Conservation (phyloP, 2,329 filamentous ascomycete genomes). For the Sordariomycetes sp. region DNA sequence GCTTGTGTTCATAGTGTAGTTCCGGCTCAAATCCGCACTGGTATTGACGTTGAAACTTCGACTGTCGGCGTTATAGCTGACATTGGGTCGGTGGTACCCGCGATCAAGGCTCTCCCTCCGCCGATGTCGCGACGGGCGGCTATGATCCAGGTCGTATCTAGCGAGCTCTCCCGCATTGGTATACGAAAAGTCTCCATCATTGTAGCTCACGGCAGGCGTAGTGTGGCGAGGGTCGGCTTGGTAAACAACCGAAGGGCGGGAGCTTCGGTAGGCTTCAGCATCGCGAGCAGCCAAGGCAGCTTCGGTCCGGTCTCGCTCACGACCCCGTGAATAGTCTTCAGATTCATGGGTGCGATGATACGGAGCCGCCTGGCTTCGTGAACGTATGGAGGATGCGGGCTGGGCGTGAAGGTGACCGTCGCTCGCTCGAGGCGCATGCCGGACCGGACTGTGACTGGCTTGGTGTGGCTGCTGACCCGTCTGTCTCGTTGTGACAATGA, state of each 20-base stretch:
- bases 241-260: conserved; percentile 36
- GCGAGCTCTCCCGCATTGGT: conserved; percentile 54
- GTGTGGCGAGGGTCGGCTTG: conserved; percentile 32
- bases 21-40: conserved; percentile 30
- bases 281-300: conserved; percentile 26
- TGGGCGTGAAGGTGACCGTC: conserved; percentile 44
- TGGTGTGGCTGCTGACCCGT: conserved; percentile 31
- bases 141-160: conserved; percentile 50
- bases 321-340: conserved; percentile 9
- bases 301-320: conserved; percentile 42
- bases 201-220: conserved; percentile 39
- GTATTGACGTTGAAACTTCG: conserved; percentile 37
- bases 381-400: conserved; percentile 45
- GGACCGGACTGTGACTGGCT: conserved; percentile 35
- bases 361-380: conserved; percentile 33
- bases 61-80: conserved; percentile 39
- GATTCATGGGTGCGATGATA: conserved; percentile 22
- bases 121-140: conserved; percentile 24
- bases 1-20: conserved; percentile 25
- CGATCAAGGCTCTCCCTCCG: conserved; percentile 46
- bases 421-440: conserved; percentile 42
- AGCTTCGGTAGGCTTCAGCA: conserved; percentile 35
- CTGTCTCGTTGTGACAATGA: conserved; percentile 48
- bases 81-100: conserved; percentile 44
- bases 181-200: conserved; percentile 53